Base-by-base conservation (phyloP, 140 eudicot genomes). In the Flaveria floridana region DNA sequence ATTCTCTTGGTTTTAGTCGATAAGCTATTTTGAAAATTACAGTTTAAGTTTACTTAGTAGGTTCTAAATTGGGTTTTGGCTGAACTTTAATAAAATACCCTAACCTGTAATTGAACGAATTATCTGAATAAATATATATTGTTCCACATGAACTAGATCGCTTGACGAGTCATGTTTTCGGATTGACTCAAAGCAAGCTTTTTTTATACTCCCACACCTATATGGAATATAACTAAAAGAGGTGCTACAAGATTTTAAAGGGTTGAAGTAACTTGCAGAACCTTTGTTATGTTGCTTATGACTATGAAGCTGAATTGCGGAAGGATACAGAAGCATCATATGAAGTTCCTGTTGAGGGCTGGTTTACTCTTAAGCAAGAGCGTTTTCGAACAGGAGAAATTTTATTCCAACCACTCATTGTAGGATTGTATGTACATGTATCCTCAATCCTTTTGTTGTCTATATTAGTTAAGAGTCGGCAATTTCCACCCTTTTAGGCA, bases 321-420 rank as follows among this genome's bases (percentile, higher is more conserved):
- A 90, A 90, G 75, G 86, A 87, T 74, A 90, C 96, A 39, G 74
- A 81, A 74, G 94, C 94, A 37, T 83, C 99, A 55, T 82, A 78
- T 81, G 82, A 83, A 73, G 86, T 88, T 71, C 80, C 95, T 20
- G 80, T 88, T 12, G 91, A 88, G 76, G 95, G 89, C 44, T 77
- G 81, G 82, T 90, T 90, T 78, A 88, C 94, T 59, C 92, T 94
- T 63, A 86, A 94, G 21, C 87, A 85, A 71, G 99, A 94, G 74
- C 89, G 99, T 1, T 94, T 86, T 79, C 91, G 78, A 81, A 94
- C 99, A 16, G 99, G 97, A 84, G 99, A 94, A 81, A 84, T 94
- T 61, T 74, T 94, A 62, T 94, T 94, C 79, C 93, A 94, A 79
- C 97, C 99, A 57, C 89, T 87, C 48, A 81, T 94, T 62, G 96